Evolutionary conservation across 495 filamentous ascomycete genomes (phyloP).

Genomic region (Trichocladium antarcticum): DNA sequence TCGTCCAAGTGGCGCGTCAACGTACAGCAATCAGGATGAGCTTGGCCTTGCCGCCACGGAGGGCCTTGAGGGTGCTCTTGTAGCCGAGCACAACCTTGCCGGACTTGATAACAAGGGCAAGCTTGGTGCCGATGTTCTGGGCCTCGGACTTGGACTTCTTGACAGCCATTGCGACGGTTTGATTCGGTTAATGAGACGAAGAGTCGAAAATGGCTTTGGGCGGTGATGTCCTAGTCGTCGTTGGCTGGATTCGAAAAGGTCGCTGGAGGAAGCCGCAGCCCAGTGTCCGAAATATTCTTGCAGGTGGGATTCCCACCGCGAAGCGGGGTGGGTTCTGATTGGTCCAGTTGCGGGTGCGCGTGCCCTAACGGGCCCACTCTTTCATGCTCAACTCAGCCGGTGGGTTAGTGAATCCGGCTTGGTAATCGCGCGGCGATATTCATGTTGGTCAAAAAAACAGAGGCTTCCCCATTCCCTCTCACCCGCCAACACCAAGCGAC

Average conservation of each 20-base stretch:
- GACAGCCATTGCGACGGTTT: conserved; percentile 57
- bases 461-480: conserved; percentile 26
- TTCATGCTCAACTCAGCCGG: conserved; percentile 6
- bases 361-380: conserved; percentile 36
- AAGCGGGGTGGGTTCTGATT: conserved; percentile 18
- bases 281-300: conserved; percentile 18
- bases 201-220: conserved; percentile 6
- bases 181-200: conserved; percentile 6
- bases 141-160: conserved; percentile 91
- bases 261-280: conserved; percentile 15
- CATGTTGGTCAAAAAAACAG: conserved; percentile 27
- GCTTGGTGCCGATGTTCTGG: conserved; percentile 79
- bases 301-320: conserved; percentile 1
- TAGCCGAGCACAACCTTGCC: conserved; percentile 76
- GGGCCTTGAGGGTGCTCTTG: conserved; percentile 91
- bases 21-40: conserved; percentile 43
- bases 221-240: conserved; percentile 18
- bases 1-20: conserved; percentile 23
- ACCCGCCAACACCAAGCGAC: conserved; percentile 30
- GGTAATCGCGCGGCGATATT: conserved; percentile 32
- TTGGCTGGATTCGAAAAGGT: conserved; percentile 9
- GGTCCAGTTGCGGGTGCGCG: conserved; percentile 14
- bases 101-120: conserved; percentile 92
- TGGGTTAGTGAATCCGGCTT: conserved; percentile 22
- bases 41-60: conserved; percentile 77